Base-by-base conservation (phyloP, 257 asterid genomes). In the Plantago major region DNA sequence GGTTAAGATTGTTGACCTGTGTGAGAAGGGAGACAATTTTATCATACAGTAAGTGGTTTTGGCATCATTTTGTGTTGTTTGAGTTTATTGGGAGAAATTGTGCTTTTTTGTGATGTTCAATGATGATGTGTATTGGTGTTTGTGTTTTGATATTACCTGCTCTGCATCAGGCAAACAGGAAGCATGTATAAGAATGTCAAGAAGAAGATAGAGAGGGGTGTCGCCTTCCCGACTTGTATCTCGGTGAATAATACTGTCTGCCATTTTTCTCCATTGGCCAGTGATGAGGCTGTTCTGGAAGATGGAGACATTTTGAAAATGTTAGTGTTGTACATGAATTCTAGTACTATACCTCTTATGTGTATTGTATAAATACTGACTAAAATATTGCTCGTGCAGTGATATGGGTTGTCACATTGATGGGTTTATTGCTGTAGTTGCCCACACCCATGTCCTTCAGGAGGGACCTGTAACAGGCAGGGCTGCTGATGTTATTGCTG, bases 351-450 rank as follows among this genome's bases (percentile, higher is more conserved):
- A 18, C 5, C 1, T 38, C 3, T 11, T 37, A 9, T 17, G 49
- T 28, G 3, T 33, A 2, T 8, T 3, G 38, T 16, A 3, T 53
- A 22, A 11, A 22, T 19, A 53, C 14, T 37, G 58, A 53, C 9
- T 11, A 11, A 17, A 19, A 51, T 60, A 66, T 33, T 62, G 55
- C 58, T 22, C 54, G 38, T 82, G 72, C 90, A 91, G 98, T 67
- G 98, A 91, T 75, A 77, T 88, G 92, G 98, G 98, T 55, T 91
- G 96, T 75, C 98, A 91, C 73, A 88, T 91, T 46, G 98, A 91
- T 86, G 98, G 98, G 3, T 91, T 88, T 73, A 91, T 91, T 60
- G 88, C 96, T 46, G 94, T 88, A 16, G 92, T 86, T 76, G 98
- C 87, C 5, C 98, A 91, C 63, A 88, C 95, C 49, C 96, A 88